Evolutionary conservation across 441 rosid species (phyloP).

Genomic region (Cnidoscolus chayamansa): DNA sequence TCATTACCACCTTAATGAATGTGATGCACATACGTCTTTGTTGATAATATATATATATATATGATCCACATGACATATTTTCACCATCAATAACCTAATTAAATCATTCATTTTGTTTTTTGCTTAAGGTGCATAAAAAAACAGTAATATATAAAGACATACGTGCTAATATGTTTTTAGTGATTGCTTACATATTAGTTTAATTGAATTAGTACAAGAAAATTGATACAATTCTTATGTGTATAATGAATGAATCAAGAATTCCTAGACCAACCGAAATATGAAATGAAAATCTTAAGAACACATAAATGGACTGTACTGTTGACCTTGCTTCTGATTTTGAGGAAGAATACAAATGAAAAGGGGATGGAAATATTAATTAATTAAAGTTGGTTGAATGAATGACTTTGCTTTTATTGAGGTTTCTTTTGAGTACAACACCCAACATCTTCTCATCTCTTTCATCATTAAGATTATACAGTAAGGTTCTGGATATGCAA

Average conservation of each 20-base stretch:
- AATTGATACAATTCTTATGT: background rate
- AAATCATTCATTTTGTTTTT: background rate
- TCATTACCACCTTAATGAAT: too few species aligned
- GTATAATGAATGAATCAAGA: background rate
- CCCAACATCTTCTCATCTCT: slow-evolving; percentile 5
- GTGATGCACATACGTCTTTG: too few species aligned
- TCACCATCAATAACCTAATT: too few species aligned
- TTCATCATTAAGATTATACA: background rate
- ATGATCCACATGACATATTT: too few species aligned
- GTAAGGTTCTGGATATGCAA: background rate
- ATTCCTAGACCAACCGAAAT: background rate
- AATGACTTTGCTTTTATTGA: slow-evolving; percentile 8
- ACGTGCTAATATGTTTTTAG: background rate
- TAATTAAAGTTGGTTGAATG: background rate
- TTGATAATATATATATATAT: too few species aligned
- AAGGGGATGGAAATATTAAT: too few species aligned
- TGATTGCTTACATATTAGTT: background rate
- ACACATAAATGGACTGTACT: background rate
- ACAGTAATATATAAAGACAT: too few species aligned
- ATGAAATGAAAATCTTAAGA: background rate
- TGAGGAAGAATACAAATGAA: background rate
- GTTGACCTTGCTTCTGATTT: background rate
- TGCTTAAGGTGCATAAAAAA: too few species aligned
- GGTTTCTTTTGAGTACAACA: slow-evolving; percentile 2
- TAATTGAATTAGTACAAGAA: background rate